Evolutionary conservation across 305 asterid genomes (phyloP), one percentile per base, ranked within the genome.

Genomic region (Vinca major): DNA sequence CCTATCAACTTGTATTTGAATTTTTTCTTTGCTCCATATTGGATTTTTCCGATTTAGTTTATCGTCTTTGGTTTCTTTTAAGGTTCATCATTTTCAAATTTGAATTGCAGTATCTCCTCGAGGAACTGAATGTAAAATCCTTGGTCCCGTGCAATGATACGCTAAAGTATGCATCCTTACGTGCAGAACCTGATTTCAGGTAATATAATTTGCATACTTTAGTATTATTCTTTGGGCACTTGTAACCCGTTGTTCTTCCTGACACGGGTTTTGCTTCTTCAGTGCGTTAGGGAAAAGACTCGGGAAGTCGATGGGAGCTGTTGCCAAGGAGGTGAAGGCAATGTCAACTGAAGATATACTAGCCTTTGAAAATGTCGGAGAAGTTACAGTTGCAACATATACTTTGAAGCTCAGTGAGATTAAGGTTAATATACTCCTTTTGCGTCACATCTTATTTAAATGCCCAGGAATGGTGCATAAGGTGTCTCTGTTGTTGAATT

Each of bases 111-210:
- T 93, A 84, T 68, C 96, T 93, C 73, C 89, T 93, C 0, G 99
- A 93, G 87, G 99, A 93, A 78, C 89, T 93, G 48, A 93, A 90
- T 33, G 86, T 93, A 17, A 85, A 85, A 77, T 86, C 96, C 67
- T 73, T 90, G 78, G 83, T 85, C 55, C 82, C 97, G 0, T 93
- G 97, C 83, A 82, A 80, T 26, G 95, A 93, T 72, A 77, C 97
- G 12, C 68, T 93, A 72, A 91, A 89, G 81, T 93, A 87, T 54
- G 91, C 96, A 21, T 79, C 91, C 11, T 78, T 93, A 69, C 88
- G 91, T 13, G 97, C 97, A 16, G 96, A 90, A 75, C 99, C 99
- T 45, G 96, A 91, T 80, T 93, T 93, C 83, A 81, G 85, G 85
- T 81, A 69, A 62, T 44, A 40, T 37, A 20, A 53, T 55, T 66